Evolutionary conservation across 2,329 filamentous ascomycete species (phyloP), one percentile per base, ranked within the genome.

Genomic region (Pestalotiopsis sp.): DNA sequence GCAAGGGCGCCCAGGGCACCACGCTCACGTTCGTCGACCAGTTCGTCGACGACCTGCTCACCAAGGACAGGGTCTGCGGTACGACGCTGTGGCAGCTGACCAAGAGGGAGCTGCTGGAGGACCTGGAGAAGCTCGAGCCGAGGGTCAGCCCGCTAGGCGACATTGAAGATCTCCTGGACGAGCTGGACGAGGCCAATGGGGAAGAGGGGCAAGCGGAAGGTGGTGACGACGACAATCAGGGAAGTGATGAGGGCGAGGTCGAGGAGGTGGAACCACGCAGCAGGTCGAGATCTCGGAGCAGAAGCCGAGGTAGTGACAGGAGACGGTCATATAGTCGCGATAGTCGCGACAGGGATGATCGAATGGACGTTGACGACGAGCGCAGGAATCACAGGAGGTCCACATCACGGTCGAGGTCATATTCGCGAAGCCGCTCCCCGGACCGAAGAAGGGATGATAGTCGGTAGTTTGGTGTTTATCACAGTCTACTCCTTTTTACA

Each of bases 41-140:
- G 74, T 98, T 99, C 79, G 90, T 98, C 67, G 96, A 99, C 79
- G 94, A 98, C 71, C 82, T 99, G 72, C 84, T 99, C 71, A 92
- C 89, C 0, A 97, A 97, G 81, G 94, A 97, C 68, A 87, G 96
- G 66, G 91, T 98, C 0, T 98, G 95, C 78, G 95, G 91, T 49
- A 98, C 96, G 3, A 97, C 91, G 77, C 78, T 99, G 74, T 97
- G 94, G 90, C 97, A 97, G 83, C 87, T 99, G 86, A 93, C 95
- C 3, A 90, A 90, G 69, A 86, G 96, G 74, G 90, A 92, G 72
- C 87, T 93, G 65, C 79, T 99, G 72, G 96, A 99, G 82, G 96
- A 99, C 79, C 78, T 97, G 78, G 96, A 97, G 73, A 81, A 95
- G 75, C 77, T 99, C 76, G 95, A 98, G 77, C 92, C 94, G 64